phyloP scores from a whole-genome alignment of 179 eudicot genomes.

The Gypsophila paniculata region DNA sequence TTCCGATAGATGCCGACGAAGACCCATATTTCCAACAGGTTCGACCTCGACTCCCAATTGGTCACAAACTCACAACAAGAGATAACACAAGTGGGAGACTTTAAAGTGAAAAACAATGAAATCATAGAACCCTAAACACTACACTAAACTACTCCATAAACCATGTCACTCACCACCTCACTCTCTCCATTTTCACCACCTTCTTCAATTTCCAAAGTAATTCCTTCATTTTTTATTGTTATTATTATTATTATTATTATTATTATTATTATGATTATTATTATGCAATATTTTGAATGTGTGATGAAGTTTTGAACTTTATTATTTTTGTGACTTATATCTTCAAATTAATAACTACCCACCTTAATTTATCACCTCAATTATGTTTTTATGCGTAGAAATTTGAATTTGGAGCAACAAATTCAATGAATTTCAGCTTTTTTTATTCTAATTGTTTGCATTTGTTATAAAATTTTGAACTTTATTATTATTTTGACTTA shows the following conservation, averaged over 20 bases:
- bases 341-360: not conserved
- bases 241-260: not conserved
- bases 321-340: not conserved
- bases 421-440: slow-evolving; percentile 15
- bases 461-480: not conserved
- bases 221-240: not conserved
- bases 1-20: too few relatives aligned
- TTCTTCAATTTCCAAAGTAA: slow-evolving; percentile 20
- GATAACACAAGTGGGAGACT: too few relatives aligned
- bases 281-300: too few relatives aligned
- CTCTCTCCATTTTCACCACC: slow-evolving; percentile 15
- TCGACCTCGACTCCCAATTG: too few relatives aligned
- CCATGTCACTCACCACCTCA: slow-evolving; percentile 25
- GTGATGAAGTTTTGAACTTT: too few relatives aligned
- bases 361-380: not conserved
- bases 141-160: not conserved
- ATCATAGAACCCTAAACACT: not conserved
- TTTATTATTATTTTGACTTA: not conserved
- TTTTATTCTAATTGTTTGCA: too few relatives aligned
- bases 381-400: slow-evolving; percentile 30
- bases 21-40: too few relatives aligned
- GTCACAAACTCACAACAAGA: too few relatives aligned
- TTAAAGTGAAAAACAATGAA: not conserved
- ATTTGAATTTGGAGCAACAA: slow-evolving; percentile 25
- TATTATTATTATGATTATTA: not conserved